phyloP scores from a whole-genome alignment of 306 rosid species.

The Dalbergia cochinchinensis region DNA sequence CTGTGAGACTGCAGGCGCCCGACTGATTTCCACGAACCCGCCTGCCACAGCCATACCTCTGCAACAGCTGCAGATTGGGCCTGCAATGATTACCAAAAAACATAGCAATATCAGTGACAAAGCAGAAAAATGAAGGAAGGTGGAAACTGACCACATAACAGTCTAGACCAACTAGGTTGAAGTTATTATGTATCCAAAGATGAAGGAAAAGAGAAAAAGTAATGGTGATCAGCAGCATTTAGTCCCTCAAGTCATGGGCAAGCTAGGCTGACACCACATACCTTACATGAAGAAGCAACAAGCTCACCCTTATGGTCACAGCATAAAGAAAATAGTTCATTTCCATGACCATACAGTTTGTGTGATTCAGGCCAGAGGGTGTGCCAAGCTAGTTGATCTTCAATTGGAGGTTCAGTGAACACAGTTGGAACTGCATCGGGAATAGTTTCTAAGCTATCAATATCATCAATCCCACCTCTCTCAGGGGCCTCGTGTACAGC shows the following conservation, averaged over 20 bases:
- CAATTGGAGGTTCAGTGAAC: slow-evolving; percentile 91
- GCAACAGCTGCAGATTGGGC: slow-evolving; percentile 87
- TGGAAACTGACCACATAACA: slow-evolving; percentile 6
- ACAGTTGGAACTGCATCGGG: slow-evolving; percentile 90
- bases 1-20: slow-evolving; percentile 87
- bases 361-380: slow-evolving; percentile 99
- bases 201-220: not conserved
- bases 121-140: slow-evolving; percentile 1
- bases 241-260: not conserved
- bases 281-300: slow-evolving; percentile 98
- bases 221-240: slow-evolving; percentile 3
- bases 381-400: slow-evolving; percentile 97
- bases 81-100: slow-evolving; percentile 53
- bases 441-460: slow-evolving; percentile 86
- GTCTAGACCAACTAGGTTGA: slow-evolving; percentile 17
- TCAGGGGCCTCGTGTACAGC: slow-evolving; percentile 62
- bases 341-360: slow-evolving; percentile 98
- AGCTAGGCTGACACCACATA: slow-evolving; percentile 48
- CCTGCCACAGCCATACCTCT: slow-evolving; percentile 97
- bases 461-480: slow-evolving; percentile 65
- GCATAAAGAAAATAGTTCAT: slow-evolving; percentile 88
- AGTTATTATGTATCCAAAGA: slow-evolving; percentile 9
- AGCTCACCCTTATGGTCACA: slow-evolving; percentile 87
- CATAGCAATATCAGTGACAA: slow-evolving; percentile 21
- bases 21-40: slow-evolving; percentile 91